phyloP scores from a whole-genome alignment of 2,329 filamentous ascomycete species.

The Nothopassalora personata region DNA sequence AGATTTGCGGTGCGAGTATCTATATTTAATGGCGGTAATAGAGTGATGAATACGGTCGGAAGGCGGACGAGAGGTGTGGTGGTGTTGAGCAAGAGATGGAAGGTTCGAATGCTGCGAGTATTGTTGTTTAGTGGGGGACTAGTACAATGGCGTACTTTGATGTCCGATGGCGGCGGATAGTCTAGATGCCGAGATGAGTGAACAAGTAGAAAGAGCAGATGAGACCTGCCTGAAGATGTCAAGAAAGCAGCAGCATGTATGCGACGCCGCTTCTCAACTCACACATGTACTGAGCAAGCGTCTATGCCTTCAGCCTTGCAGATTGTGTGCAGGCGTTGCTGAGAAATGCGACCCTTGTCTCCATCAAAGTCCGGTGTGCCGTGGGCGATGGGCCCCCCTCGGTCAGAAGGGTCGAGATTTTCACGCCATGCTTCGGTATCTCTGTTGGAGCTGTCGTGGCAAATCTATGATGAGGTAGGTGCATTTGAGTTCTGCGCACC shows the following conservation, averaged over 20 bases:
- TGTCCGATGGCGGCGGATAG: not conserved
- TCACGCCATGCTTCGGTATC: not conserved
- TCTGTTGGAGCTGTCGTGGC: not conserved
- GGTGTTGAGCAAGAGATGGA: not conserved
- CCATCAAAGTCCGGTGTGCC: not conserved
- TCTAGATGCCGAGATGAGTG: not conserved
- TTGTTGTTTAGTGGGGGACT: not conserved
- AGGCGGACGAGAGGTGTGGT: not conserved
- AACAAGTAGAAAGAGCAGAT: not conserved
- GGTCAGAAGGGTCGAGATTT: not conserved
- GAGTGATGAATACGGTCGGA: not conserved
- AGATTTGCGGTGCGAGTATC: not conserved
- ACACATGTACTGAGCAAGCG: not conserved
- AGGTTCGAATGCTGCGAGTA: not conserved
- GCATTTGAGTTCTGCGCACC: not conserved
- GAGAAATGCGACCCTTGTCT: not conserved
- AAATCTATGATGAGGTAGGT: not conserved
- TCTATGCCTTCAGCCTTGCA: not conserved
- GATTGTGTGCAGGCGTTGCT: not conserved
- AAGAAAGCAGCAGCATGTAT: not conserved
- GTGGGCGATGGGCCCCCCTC: not conserved
- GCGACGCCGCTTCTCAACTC: not conserved
- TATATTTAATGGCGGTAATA: not conserved
- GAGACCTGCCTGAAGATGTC: not conserved
- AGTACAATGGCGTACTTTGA: not conserved